Evolutionary conservation across 768 basidiomycete genomes (phyloP).

Genomic region (Rhodotorula sphaerocarpa): DNA sequence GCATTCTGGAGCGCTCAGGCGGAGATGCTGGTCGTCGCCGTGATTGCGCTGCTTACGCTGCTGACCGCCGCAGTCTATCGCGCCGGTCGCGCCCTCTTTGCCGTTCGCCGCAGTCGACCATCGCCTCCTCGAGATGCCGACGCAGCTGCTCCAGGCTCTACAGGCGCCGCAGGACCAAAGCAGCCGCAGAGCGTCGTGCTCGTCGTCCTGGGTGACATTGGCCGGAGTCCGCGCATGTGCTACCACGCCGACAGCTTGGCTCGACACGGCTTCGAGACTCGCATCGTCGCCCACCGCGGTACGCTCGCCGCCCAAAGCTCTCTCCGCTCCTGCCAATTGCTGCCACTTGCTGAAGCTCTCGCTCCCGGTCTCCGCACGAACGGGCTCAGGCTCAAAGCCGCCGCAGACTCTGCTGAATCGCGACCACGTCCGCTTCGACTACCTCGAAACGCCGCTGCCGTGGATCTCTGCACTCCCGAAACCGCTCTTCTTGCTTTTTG

Average conservation of each 20-base stretch:
- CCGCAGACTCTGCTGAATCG: background rate
- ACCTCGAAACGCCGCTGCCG: slow-evolving; percentile 55
- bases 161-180: no score
- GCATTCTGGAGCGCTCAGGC: no score
- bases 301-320: background rate
- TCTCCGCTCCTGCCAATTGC: background rate
- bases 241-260: slow-evolving; percentile 93
- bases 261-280: slow-evolving; percentile 64
- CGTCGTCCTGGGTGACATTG: slow-evolving; percentile 89
- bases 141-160: no score
- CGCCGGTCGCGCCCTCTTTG: background rate
- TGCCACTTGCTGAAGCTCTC: background rate
- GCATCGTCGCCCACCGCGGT: slow-evolving; percentile 82
- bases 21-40: background rate
- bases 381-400: slow-evolving; percentile 20
- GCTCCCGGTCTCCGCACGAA: no score
- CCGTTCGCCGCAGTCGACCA: background rate
- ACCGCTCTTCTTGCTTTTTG: slow-evolving; percentile 52
- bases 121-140: no score
- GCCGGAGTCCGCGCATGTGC: slow-evolving; percentile 95
- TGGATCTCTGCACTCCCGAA: slow-evolving; percentile 56
- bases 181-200: slow-evolving; percentile 59
- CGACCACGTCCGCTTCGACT: slow-evolving; percentile 50
- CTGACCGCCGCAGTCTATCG: background rate
- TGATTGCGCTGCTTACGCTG: background rate